Evolutionary conservation across 805 yeast genomes (phyloP).

Genomic region (Candida ipomoeae): DNA sequence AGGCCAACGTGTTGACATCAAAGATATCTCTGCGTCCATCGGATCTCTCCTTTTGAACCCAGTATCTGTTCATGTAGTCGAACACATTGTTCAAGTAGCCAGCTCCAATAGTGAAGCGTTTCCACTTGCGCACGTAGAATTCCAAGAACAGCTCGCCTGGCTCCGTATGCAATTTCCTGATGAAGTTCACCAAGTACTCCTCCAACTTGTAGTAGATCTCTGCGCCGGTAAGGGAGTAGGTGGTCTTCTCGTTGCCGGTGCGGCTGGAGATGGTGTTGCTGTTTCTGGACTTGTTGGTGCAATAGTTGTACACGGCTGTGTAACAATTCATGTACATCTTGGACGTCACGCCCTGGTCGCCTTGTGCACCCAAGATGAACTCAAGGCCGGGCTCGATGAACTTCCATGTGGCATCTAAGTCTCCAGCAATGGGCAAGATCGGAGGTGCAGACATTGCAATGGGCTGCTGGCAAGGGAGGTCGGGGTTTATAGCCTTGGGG

Average conservation of each 20-base stretch:
- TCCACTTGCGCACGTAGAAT: constrained; percentile 64
- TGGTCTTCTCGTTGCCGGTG: constrained; percentile 20
- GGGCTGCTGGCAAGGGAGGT: not conserved
- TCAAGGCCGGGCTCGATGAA: constrained; percentile 74
- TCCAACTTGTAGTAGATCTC: constrained; percentile 77
- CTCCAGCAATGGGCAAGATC: constrained; percentile 52
- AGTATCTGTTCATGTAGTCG: constrained; percentile 92
- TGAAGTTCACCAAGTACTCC: constrained; percentile 59
- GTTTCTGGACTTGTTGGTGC: constrained; percentile 71
- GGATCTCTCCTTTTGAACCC: constrained; percentile 95
- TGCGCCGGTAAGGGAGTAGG: constrained; percentile 71
- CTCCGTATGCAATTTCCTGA: constrained; percentile 45
- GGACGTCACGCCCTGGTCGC: constrained; percentile 60
- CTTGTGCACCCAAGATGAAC: constrained; percentile 65
- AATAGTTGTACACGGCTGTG: constrained; percentile 88
- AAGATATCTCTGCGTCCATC: constrained; percentile 87
- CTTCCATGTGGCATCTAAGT: constrained; percentile 67
- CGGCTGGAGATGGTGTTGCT: constrained; percentile 15
- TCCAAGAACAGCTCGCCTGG: constrained; percentile 26
- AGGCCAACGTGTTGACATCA: constrained; percentile 85
- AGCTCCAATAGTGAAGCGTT: constrained; percentile 85
- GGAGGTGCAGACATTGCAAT: constrained; percentile 13
- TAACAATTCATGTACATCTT: constrained; percentile 84
- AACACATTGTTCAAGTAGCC: constrained; percentile 87
- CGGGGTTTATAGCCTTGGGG: not conserved